Evolutionary conservation across 345 rosid genomes (phyloP).

Genomic region (Erysimum cheiranthoides): DNA sequence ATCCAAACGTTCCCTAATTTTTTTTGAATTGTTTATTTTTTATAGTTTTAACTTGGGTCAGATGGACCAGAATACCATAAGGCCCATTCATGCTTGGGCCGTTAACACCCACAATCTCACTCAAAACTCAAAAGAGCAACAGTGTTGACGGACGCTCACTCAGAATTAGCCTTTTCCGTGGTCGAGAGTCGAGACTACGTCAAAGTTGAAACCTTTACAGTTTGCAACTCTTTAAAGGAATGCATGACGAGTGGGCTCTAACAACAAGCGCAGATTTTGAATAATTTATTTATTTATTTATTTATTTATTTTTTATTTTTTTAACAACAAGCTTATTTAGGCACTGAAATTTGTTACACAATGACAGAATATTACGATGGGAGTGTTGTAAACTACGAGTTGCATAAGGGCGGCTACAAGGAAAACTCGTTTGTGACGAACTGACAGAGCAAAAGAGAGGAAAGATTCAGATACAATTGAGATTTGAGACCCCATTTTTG

Average conservation of each 20-base stretch:
- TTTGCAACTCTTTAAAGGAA: background rate
- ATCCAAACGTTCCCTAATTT: no score
- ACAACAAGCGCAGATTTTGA: background rate
- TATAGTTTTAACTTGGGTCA: slow-evolving; percentile 3
- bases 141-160: background rate
- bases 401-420: slow-evolving; percentile 11
- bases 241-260: background rate
- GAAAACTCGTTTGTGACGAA: slow-evolving; percentile 1
- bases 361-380: background rate
- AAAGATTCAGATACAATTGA: slow-evolving; percentile 10
- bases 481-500: slow-evolving; percentile 8
- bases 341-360: background rate
- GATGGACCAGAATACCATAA: background rate
- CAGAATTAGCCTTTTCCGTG: background rate
- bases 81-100: slow-evolving; percentile 14
- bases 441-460: background rate
- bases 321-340: background rate
- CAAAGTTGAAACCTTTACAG: background rate
- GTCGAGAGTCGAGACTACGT: background rate
- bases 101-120: background rate
- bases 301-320: no score
- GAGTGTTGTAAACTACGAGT: slow-evolving; percentile 22
- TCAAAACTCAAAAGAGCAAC: background rate
- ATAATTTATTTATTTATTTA: no score
- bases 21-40: no score